Evolutionary conservation across 2,329 filamentous ascomycete genomes (phyloP), one percentile per base, ranked within the genome.

Genomic region (Clonostachys rhizophaga): DNA sequence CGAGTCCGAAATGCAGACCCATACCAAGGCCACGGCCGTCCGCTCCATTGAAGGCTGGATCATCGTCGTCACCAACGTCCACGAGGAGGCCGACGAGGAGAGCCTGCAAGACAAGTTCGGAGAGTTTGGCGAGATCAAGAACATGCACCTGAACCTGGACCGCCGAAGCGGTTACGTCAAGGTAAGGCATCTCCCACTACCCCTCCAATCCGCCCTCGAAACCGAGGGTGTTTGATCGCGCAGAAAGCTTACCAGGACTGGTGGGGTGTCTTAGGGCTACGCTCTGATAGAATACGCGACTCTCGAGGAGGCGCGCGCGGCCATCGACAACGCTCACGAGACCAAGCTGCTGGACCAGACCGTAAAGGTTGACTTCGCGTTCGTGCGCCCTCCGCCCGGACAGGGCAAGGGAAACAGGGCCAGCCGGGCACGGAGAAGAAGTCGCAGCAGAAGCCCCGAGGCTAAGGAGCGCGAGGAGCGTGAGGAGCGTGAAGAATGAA

Each of bases 11-110:
- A 86, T 89, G 76, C 82, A 83, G 59, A 91, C 88, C 7, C 79
- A 81, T 58, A 75, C 78, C 36, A 86, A 87, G 62, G 88, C 88
- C 47, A 89, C 84, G 2, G 89, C 89, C 20, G 89, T 94, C 50
- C 87, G 89, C 58, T 91, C 86, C 47, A 91, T 94, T 61, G 89
- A 94, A 69, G 89, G 89, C 56, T 94, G 89, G 89, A 94, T 94
- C 66, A 76, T 94, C 59, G 83, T 90, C 52, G 88, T 89, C 54
- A 91, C 88, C 45, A 94, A 94, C 60, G 86, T 94, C 34, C 89
- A 94, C 70, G 89, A 94, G 63, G 89, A 94, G 66, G 87, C 89
- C 44, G 87, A 86, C 56, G 89, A 94, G 69, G 89, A 94, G 71
- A 84, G 88, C 42, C 66, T 94, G 48, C 86, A 87, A 59, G 89